Conservation (phyloP, 1,284 basidiomycete species). For the Laetiporus sulphureus region DNA sequence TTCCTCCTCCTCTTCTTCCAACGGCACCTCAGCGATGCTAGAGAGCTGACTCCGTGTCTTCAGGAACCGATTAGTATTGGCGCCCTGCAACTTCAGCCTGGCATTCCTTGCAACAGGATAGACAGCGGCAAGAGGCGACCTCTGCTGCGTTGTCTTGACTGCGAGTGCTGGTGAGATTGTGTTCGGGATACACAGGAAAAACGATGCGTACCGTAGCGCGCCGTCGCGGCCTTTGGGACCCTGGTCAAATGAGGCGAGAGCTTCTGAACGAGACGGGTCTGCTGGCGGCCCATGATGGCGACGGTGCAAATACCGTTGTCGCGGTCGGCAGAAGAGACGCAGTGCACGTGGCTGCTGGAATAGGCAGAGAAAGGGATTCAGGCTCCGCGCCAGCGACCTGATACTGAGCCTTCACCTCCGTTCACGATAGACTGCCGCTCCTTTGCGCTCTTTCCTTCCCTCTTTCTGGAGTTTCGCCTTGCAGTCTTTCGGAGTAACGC, state of each 20-base stretch:
- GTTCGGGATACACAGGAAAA: neutral
- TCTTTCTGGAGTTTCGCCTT: too few species aligned
- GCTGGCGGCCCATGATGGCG: conserved; percentile 15
- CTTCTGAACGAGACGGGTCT: conserved; percentile 15
- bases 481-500: conserved; percentile 12
- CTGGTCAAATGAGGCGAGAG: conserved; percentile 10
- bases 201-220: conserved; percentile 12
- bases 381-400: conserved; percentile 5
- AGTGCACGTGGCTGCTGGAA: neutral
- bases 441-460: conserved; percentile 9
- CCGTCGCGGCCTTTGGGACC: conserved; percentile 8
- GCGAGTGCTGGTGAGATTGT: neutral
- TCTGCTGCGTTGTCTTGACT: conserved; percentile 4
- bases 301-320: too few species aligned
- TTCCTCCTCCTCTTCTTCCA: conserved; percentile 12
- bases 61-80: conserved; percentile 18
- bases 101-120: conserved; percentile 11
- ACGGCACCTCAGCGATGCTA: conserved; percentile 17
- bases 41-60: conserved; percentile 11
- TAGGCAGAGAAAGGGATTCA: neutral
- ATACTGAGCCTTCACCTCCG: conserved; percentile 3
- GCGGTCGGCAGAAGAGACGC: neutral
- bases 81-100: conserved; percentile 13
- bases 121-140: conserved; percentile 11
- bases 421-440: conserved; percentile 7